Evolutionary conservation across 2,329 filamentous ascomycete genomes (phyloP), one percentile per base, ranked within the genome.

Genomic region (Ophiostoma sp.): DNA sequence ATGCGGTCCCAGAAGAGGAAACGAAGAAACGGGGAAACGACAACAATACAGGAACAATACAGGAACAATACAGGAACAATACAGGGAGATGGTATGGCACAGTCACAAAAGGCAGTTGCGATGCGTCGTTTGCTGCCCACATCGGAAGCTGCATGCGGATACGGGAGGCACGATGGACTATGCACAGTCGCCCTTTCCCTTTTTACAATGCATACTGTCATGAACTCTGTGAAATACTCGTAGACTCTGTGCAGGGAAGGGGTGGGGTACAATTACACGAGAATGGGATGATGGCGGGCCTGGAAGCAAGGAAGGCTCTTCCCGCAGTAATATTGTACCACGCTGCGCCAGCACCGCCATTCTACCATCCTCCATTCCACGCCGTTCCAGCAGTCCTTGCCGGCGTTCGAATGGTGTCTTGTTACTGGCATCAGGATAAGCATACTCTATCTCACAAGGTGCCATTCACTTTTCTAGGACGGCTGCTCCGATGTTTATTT

Each of bases 131-230:
- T 38, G 6, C 6, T 36, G 38, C 11, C 9, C 55, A 38, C 7
- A 60, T 38, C 5, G 45, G 63, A 68, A n/a, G 66, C 44, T 45
- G 55, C 52, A 47, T 40, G 60, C 66, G 58, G 45, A 36, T 38
- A 12, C 55, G 55, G 55, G 27, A 60, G 55, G 55, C 55, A 60
- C 55, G 55, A 60, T 60, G 55, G 55, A 27, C 49, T 14, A 58
- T 60, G 55, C 55, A 7, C 27, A 38, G 49, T 27, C 49, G 49
- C 49, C 4, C 49, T 18, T 52, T 52, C 47, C 18, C 18, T 52
- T 47, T 47, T 47, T 47, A 14, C 12, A 2, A 44, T 44, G 12
- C 4, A 1, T 47, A 2, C 45, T 47, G 6, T 52, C 47, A 52
- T 8, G 7, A 55, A 9, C 27, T 27, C 27, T 9, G 12, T 55